Conservation (phyloP, 2,329 filamentous ascomycete species). For the Calonectria multiphialidica region DNA sequence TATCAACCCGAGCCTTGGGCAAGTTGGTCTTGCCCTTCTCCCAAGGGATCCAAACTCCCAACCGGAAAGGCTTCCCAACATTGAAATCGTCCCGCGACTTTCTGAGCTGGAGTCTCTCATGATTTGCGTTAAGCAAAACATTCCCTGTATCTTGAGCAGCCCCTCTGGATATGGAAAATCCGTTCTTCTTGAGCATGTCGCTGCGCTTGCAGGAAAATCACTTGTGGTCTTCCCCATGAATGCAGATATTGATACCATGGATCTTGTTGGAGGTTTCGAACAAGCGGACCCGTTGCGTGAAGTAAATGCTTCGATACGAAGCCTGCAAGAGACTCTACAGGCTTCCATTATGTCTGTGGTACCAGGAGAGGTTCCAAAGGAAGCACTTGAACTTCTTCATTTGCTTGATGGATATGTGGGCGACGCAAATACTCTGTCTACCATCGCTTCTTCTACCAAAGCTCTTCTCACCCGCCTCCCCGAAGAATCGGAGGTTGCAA, state of each 20-base stretch:
- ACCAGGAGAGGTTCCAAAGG: slow-evolving; percentile 58
- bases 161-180: slow-evolving; percentile 90
- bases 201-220: slow-evolving; percentile 80
- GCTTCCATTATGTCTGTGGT: slow-evolving; percentile 61
- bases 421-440: slow-evolving; percentile 52
- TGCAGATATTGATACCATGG: slow-evolving; percentile 95
- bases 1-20: slow-evolving; percentile 73
- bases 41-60: slow-evolving; percentile 68
- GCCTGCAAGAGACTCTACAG: slow-evolving; percentile 65
- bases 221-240: slow-evolving; percentile 91
- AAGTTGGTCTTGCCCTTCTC: slow-evolving; percentile 84
- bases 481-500: slow-evolving; percentile 58
- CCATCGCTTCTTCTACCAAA: slow-evolving; percentile 54
- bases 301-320: slow-evolving; percentile 67
- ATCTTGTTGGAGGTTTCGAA: slow-evolving; percentile 96
- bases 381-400: slow-evolving; percentile 64
- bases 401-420: slow-evolving; percentile 58
- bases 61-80: slow-evolving; percentile 62
- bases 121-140: slow-evolving; percentile 85
- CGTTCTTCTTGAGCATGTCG: slow-evolving; percentile 81
- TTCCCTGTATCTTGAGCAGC: slow-evolving; percentile 91
- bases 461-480: slow-evolving; percentile 56
- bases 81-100: slow-evolving; percentile 69
- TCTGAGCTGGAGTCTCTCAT: slow-evolving; percentile 87
- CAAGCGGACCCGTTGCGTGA: slow-evolving; percentile 87